Percentiles rank a stretch among this genome's conserved stretches.
Conservation (phyloP, 1,139 yeast genomes). For the Debaryomyces sp. region DNA sequence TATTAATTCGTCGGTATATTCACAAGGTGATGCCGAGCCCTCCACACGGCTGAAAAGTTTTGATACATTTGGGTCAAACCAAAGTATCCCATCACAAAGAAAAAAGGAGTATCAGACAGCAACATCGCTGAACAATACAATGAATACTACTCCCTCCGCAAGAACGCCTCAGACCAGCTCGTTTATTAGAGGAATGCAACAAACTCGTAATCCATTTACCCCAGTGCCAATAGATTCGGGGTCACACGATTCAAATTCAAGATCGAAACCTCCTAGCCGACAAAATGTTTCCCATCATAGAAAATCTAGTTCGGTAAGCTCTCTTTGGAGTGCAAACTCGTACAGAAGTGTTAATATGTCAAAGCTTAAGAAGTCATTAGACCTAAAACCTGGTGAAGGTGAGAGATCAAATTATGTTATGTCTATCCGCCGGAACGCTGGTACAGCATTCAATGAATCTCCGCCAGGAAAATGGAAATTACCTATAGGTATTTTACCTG, state of each 20-base stretch:
- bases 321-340: slow-evolving; percentile 39
- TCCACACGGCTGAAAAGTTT: slow-evolving; percentile 2
- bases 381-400: slow-evolving; percentile 52
- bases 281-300: slow-evolving; percentile 17
- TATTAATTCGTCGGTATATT: slow-evolving; percentile 4
- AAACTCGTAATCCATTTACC: slow-evolving; percentile 4
- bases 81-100: neutral
- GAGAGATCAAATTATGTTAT: slow-evolving; percentile 59
- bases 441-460: slow-evolving; percentile 58
- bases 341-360: slow-evolving; percentile 42
- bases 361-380: slow-evolving; percentile 38
- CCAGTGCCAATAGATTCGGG: slow-evolving; percentile 3
- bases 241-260: neutral
- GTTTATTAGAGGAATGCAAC: neutral
- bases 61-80: slow-evolving; percentile 6
- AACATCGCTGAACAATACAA: neutral
- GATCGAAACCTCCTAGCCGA: neutral
- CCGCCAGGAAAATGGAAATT: slow-evolving; percentile 62
- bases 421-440: slow-evolving; percentile 52
- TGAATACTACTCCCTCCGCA: neutral
- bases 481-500: slow-evolving; percentile 64
- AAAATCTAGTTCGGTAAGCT: slow-evolving; percentile 39
- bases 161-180: neutral
- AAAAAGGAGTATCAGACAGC: neutral
- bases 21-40: slow-evolving; percentile 1